Conservation (phyloP, 495 filamentous ascomycete species). For the Daldinia bambusicola region DNA sequence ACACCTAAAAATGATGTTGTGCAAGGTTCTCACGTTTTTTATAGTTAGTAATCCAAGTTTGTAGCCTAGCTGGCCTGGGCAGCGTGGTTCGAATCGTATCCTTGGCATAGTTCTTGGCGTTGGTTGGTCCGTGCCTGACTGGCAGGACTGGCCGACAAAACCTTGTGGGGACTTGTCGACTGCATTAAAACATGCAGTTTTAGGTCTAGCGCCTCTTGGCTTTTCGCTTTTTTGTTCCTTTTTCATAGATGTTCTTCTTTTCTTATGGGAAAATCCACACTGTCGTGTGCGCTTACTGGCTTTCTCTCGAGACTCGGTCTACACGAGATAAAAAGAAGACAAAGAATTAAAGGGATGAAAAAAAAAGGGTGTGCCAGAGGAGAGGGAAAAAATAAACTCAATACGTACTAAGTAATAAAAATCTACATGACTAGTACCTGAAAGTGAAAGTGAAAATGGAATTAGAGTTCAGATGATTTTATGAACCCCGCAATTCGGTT, state of each 20-base stretch:
- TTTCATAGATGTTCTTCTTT: constrained; percentile 18
- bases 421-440: background rate
- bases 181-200: constrained; percentile 39
- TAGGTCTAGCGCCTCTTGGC: constrained; percentile 36
- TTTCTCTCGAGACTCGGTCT: constrained; percentile 10
- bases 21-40: constrained; percentile 44
- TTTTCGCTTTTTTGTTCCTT: constrained; percentile 10
- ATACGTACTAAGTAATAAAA: background rate
- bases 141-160: constrained; percentile 34
- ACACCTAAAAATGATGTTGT: constrained; percentile 34
- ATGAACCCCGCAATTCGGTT: constrained; percentile 45
- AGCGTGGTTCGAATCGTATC: constrained; percentile 46
- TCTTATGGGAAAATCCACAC: constrained; percentile 10
- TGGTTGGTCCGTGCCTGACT: constrained; percentile 45
- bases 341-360: background rate
- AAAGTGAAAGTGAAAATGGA: constrained; percentile 2
- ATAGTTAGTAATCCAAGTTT: constrained; percentile 41
- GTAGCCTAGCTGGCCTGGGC: too few species aligned
- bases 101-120: constrained; percentile 43
- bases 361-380: background rate
- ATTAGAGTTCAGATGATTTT: constrained; percentile 15
- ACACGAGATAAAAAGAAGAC: constrained; percentile 12
- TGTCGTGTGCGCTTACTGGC: background rate
- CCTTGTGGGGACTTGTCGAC: constrained; percentile 27
- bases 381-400: constrained; percentile 9